Percentiles rank a stretch among this genome's conserved stretches.
phyloP scores from a whole-genome alignment of 1,139 yeast species.

The Debaryomycetaceae sp. region DNA sequence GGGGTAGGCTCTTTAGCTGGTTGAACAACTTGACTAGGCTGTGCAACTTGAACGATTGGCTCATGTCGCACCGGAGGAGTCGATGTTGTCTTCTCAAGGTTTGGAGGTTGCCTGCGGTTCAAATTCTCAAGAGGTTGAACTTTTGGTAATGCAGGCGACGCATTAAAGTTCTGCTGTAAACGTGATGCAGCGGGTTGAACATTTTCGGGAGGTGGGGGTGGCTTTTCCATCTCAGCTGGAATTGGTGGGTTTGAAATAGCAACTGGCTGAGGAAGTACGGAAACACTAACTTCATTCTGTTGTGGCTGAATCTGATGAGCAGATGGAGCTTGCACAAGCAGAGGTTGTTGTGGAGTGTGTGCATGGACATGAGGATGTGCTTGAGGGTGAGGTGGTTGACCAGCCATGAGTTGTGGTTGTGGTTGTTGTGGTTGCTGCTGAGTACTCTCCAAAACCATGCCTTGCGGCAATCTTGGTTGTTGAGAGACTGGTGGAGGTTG shows the following conservation, averaged over 20 bases:
- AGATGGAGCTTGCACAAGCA: constrained; percentile 5
- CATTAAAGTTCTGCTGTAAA: constrained; percentile 1
- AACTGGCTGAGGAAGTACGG: constrained; percentile 2
- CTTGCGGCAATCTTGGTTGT: constrained; percentile 56
- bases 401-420: constrained; percentile 14
- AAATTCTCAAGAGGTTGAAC: neutral
- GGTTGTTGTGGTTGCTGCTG: constrained; percentile 28
- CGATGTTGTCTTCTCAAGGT: neutral
- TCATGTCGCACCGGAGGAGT: neutral
- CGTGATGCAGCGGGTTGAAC: constrained; percentile 5
- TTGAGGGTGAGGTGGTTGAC: constrained; percentile 19
- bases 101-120: neutral
- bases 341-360: constrained; percentile 7
- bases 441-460: constrained; percentile 53
- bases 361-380: constrained; percentile 6
- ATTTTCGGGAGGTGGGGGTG: constrained; percentile 7
- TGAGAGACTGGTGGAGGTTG: constrained; percentile 67
- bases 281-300: neutral
- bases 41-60: constrained; percentile 6
- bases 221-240: constrained; percentile 2
- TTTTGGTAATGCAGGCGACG: neutral
- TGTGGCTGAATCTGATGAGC: constrained; percentile 1
- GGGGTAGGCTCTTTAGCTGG: constrained; percentile 1
- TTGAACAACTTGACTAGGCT: constrained; percentile 2
- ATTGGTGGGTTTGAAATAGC: constrained; percentile 6